Evolutionary conservation across 345 rosid species (phyloP), one percentile per base, ranked within the genome.

Genomic region (Citrus medica): DNA sequence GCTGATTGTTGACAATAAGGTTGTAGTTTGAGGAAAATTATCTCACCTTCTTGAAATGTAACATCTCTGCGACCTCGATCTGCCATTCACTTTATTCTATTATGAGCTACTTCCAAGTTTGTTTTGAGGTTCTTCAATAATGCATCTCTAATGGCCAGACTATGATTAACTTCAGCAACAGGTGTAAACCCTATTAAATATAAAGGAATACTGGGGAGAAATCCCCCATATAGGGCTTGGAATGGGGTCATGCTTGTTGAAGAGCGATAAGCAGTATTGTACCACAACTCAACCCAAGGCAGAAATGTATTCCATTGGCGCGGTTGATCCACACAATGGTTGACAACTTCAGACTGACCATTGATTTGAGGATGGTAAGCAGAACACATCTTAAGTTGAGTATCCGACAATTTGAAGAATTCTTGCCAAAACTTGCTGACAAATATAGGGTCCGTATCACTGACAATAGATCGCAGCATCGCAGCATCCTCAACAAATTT

Each of bases 261-360:
- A 5, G 48, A 35, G 21, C 48, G 60, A 17, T 21, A 55, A 0
- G 27, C 2, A 56, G 12, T 2, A 17, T 51, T 16, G 22, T 51
- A 51, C 56, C 56, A 16, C 1, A 51, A 51, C 21, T 51, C 22
- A 1, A 0, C 56, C 7, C 56, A 51, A 4, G 56, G 22, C 0
- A 17, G 0, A 17, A 14, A 51, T 2, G 7, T 16, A 51, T 0
- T 16, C 56, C 7, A 51, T 17, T 51, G 7, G 5, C 7, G 21
- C 5, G 7, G n/a, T 0, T 51, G 2, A 4, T 51, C 22, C 7
- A 51, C 22, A 17, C 56, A 4, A 1, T 0, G 0, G 0, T 51
- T 51, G 56, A 51, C 22, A 14, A 14, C 56, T 17, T 51, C 7
- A 17, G 22, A 14, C 0, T 56, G 25, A 1, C 3, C 4, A 21